Conservation (phyloP, 352 stramenopile species). For the Globisporangium nagaii region DNA sequence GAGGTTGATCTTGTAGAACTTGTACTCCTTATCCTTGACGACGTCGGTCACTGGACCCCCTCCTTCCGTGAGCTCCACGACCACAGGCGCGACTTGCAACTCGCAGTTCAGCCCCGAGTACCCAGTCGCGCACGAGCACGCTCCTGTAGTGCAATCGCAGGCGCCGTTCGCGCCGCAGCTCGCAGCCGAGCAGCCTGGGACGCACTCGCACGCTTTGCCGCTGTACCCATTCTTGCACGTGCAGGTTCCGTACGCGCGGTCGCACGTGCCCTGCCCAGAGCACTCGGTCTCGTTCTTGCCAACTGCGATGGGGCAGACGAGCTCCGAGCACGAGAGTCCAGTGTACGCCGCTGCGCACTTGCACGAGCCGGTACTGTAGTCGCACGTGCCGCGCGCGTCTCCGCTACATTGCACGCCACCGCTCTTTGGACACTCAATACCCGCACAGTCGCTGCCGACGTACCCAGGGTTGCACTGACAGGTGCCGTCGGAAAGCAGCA, state of each 20-base stretch:
- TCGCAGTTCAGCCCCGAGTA: conserved; percentile 42
- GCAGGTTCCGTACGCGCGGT: conserved; percentile 40
- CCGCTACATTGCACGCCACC: conserved; percentile 38
- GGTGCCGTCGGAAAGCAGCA: conserved; percentile 37
- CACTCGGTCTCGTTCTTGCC: conserved; percentile 52
- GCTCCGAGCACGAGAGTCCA: conserved; percentile 45
- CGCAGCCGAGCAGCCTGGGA: conserved; percentile 45
- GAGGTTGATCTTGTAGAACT: conserved; percentile 66
- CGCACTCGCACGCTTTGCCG: conserved; percentile 63
- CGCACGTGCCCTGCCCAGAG: conserved; percentile 58
- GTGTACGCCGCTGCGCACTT: conserved; percentile 45
- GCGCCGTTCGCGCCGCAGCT: conserved; percentile 34
- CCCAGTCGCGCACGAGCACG: conserved; percentile 40
- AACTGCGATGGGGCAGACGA: conserved; percentile 39
- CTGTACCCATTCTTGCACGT: conserved; percentile 47
- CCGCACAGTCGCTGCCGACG: conserved; percentile 46
- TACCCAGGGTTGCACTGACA: conserved; percentile 59
- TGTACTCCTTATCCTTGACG: conserved; percentile 48
- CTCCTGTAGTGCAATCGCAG: conserved; percentile 62
- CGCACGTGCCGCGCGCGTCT: conserved; percentile 32
- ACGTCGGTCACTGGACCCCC: conserved; percentile 12
- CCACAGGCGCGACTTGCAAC: conserved; percentile 6
- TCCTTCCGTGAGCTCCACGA: conserved; percentile 25
- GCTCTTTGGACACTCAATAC: conserved; percentile 34
- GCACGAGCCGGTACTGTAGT: conserved; percentile 38